A percentile compares a stretch with the other conserved stretches of the same genome.
Evolutionary conservation across 2,329 filamentous ascomycete genomes (phyloP).

Genomic region (Boeremia lycopersici): DNA sequence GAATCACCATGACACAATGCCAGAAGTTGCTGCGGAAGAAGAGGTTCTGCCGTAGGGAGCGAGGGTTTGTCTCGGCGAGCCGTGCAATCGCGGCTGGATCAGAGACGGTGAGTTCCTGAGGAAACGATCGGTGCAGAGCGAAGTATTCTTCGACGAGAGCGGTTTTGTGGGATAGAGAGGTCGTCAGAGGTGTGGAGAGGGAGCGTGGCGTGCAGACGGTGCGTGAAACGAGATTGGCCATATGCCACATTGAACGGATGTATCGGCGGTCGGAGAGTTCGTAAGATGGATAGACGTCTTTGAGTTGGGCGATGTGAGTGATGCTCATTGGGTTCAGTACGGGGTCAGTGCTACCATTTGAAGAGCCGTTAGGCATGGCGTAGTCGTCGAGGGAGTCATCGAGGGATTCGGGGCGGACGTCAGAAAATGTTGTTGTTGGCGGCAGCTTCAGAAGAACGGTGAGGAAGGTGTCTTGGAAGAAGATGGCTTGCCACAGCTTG

Average conservation of each 20-base stretch:
- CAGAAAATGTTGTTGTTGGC: constrained; percentile 78
- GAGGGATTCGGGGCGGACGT: constrained; percentile 76
- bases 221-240: constrained; percentile 79
- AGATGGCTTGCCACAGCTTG: constrained; percentile 81
- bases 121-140: constrained; percentile 74
- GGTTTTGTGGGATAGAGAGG: constrained; percentile 70
- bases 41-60: constrained; percentile 74
- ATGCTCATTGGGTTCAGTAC: constrained; percentile 60
- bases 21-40: constrained; percentile 84
- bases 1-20: constrained; percentile 80
- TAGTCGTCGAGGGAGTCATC: constrained; percentile 69
- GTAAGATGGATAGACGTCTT: constrained; percentile 47
- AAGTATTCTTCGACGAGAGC: constrained; percentile 73
- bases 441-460: constrained; percentile 79
- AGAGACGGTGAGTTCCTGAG: constrained; percentile 71
- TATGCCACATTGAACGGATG: constrained; percentile 76
- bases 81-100: constrained; percentile 65
- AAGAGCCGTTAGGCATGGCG: constrained; percentile 65
- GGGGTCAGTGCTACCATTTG: constrained; percentile 45
- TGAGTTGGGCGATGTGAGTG: constrained; percentile 53
- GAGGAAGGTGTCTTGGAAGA: constrained; percentile 81
- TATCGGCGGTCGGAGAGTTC: constrained; percentile 57
- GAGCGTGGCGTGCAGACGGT: constrained; percentile 77
- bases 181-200: constrained; percentile 73
- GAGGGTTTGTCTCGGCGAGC: constrained; percentile 65